These are phyloP conservation scores for Solanum chilense DNA, from an alignment of 257 asterid genomes.

Conservation along the genomic window DNA sequence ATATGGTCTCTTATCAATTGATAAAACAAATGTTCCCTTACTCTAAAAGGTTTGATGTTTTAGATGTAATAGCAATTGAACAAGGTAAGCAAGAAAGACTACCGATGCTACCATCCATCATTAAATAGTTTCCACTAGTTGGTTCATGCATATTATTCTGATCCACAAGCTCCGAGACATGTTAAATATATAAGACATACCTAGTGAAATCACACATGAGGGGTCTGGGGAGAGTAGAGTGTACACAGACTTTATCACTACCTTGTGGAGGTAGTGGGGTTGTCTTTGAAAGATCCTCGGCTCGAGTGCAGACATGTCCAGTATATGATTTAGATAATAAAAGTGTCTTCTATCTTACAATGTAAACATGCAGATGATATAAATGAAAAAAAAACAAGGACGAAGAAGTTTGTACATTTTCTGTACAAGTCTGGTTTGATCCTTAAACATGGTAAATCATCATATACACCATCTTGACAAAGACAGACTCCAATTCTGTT, in stretches of 20 bases:
- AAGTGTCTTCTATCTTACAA: not conserved
- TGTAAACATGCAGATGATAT: not conserved
- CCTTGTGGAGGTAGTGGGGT: too few species aligned
- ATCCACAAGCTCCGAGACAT: not conserved
- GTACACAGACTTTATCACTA: too few species aligned
- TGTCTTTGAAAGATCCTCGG: too few species aligned
- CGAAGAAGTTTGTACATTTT: not conserved
- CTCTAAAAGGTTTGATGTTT: not conserved
- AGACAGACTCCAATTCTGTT: not conserved
- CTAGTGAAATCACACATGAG: too few species aligned
- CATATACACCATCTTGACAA: not conserved
- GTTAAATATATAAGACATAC: not conserved
- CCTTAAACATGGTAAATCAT: not conserved
- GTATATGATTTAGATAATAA: not conserved
- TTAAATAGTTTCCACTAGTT: not conserved
- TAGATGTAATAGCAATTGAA: not conserved
- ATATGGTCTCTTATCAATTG: not conserved
- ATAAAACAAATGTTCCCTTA: not conserved
- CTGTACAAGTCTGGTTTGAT: not conserved
- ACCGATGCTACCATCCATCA: not conserved
- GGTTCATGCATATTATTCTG: not conserved
- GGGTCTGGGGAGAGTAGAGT: too few species aligned
- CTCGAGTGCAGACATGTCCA: not conserved
- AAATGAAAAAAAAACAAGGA: not conserved
- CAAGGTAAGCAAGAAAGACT: not conserved